These are phyloP conservation scores for Lantana camara DNA, from an alignment of 257 asterid species.

Conservation along the genomic window DNA sequence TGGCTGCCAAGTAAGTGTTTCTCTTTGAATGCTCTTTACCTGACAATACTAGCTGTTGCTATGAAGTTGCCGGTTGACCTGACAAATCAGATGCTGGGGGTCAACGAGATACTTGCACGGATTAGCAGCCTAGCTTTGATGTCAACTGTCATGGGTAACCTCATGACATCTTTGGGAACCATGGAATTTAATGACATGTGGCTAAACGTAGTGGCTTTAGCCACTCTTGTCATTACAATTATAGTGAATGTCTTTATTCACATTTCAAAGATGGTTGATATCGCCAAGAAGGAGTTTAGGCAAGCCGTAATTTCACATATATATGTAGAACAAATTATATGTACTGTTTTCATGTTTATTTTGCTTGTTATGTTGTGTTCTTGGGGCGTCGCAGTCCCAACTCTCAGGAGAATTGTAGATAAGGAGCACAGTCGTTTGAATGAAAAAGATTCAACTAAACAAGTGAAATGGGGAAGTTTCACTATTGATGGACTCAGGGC, in stretches of 20 bases:
- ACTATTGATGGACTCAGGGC: neutral
- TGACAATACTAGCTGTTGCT: neutral
- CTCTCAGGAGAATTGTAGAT: no score
- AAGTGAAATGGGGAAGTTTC: no score
- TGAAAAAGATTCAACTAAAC: neutral
- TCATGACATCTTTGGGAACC: neutral
- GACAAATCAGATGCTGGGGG: neutral
- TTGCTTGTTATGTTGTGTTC: conserved; percentile 18
- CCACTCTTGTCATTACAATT: conserved; percentile 21
- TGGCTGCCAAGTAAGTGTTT: neutral
- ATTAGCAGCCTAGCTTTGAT: neutral
- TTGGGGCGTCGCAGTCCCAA: neutral
- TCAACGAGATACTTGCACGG: neutral
- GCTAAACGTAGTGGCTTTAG: conserved; percentile 11
- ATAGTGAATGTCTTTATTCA: neutral
- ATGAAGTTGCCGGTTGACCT: neutral
- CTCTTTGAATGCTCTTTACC: neutral
- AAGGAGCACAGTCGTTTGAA: no score
- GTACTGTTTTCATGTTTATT: conserved; percentile 12
- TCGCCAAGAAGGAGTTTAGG: no score
- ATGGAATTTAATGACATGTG: conserved; percentile 10
- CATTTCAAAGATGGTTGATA: no score
- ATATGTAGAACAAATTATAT: neutral
- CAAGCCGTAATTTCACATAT: no score
- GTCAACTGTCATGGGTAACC: neutral